Evolutionary conservation across 2,329 filamentous ascomycete species (phyloP), one percentile per base, ranked within the genome.

Genomic region (Cytospora piceicola): DNA sequence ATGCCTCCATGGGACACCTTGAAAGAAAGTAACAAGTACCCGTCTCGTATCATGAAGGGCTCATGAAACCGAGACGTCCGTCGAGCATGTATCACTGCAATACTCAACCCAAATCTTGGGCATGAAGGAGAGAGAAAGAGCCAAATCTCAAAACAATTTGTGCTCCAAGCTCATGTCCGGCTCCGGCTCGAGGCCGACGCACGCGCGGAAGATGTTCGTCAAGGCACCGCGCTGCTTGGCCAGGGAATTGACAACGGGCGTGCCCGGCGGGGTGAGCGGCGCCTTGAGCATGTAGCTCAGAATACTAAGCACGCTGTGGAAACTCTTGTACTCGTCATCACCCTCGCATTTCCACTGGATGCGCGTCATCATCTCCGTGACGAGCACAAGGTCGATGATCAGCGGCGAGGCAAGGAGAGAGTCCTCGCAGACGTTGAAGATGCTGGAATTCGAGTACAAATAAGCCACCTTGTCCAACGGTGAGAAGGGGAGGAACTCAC

Each of bases 251-350:
- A 99, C 87, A 67, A 99, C 95, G 4, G 95, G 95, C 14, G 95
- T 97, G 71, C 95, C 95, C 1, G 94, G 90, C 58, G 95, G 95
- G 46, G 94, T 97, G 78, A 98, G 80, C 49, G 95, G 95, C 64
- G 95, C 95, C 89, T 95, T 89, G 75, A 99, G 90, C 95, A 99
- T 99, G 85, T 97, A 99, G 86, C 93, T 97, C 73, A 99, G 89
- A 69, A 99, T 88, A 82, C 93, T 97, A 68, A 99, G 89, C 52
- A 99, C 95, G 77, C 91, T 94, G 84, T 99, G 95, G 88, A 99
- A 98, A 76, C 89, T 90, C 84, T 91, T 92, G 85, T 90, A 99
- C 61, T 93, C 90, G 69, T 83, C 83, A 64, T 82, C 84, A 70
- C 81, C 85, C 68, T 82, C 83, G 68, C 76, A 81, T 82, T 90